Evolutionary conservation across 345 rosid species (phyloP), one percentile per base, ranked within the genome.

Genomic region (Boechera retrofracta): DNA sequence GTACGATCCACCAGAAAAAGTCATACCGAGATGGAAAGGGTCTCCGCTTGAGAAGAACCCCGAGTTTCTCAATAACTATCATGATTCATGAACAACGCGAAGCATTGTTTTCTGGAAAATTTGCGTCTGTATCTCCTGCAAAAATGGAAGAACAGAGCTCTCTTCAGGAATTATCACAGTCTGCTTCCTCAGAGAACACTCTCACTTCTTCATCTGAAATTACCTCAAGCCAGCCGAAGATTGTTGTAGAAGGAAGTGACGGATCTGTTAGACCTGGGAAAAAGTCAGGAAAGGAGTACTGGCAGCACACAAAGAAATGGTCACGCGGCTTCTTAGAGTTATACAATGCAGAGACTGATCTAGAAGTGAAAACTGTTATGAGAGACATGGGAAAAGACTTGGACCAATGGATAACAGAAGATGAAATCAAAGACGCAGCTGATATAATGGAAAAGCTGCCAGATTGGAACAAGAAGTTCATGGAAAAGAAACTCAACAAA

Each of bases 301-400:
- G 96, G 98, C 85, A 88, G 63, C 96, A 93, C 85, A 91, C 98
- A 2, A 93, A 89, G 89, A 93, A 91, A 86, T 89, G 96, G 93
- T 86, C 98, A 26, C 90, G 85, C 28, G 98, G 89, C 56, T 93
- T 91, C 77, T 67, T 88, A 59, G 97, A 93, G 70, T 69, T 89
- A 70, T 93, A 87, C 74, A 93, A 86, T 75, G 89, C 92, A 39
- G 98, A 91, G 85, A 76, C 83, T 59, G 93, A 93, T 77, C 94
- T 92, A 66, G 97, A 93, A 77, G 82, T 86, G 70, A 93, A 93
- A 85, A 85, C 96, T 49, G 62, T 54, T 52, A 91, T 91, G 97
- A 89, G 82, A 83, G 94, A 89, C 79, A 87, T 93, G 29, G 98
- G 98, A 26, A 93, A 91, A 77, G 98, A 88, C 79, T 83, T 93